Conservation (phyloP, 192 early-diverging fungal genomes). For the Phycomyces nitens region DNA sequence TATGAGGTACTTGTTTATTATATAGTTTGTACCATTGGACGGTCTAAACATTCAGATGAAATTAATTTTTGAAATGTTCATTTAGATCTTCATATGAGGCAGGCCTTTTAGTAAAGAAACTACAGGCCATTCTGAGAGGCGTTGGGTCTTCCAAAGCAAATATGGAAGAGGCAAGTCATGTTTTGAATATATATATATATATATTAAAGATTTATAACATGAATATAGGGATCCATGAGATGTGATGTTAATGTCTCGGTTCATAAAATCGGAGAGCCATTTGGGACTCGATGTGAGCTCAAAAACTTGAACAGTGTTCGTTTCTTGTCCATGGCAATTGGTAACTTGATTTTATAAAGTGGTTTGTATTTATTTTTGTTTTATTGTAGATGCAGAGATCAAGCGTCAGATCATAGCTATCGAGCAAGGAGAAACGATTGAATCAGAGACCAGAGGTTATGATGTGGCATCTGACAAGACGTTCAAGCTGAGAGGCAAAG, state of each 20-base stretch:
- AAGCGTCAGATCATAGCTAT: slow-evolving; percentile 65
- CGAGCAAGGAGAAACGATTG: slow-evolving; percentile 47
- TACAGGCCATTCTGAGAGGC: slow-evolving; percentile 70
- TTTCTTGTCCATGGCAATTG: slow-evolving; percentile 63
- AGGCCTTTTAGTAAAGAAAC: slow-evolving; percentile 68
- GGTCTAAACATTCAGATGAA: too few species aligned
- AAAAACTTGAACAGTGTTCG: slow-evolving; percentile 81
- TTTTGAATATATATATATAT: background rate
- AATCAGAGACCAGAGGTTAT: slow-evolving; percentile 80
- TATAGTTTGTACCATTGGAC: background rate
- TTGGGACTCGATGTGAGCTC: slow-evolving; percentile 69
- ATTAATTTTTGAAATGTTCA: background rate
- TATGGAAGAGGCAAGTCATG: slow-evolving; percentile 72
- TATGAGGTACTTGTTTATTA: slow-evolving; percentile 41
- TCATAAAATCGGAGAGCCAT: slow-evolving; percentile 45
- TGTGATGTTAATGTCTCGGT: slow-evolving; percentile 95
- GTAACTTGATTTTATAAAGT: slow-evolving; percentile 28
- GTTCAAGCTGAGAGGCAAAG: slow-evolving; percentile 72
- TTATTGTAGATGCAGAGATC: slow-evolving; percentile 69
- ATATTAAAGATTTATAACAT: background rate
- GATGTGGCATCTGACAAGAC: slow-evolving; percentile 63
- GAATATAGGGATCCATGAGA: slow-evolving; percentile 71
- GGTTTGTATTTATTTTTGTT: background rate
- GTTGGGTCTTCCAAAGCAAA: slow-evolving; percentile 70
- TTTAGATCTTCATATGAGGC: slow-evolving; percentile 68